These are phyloP conservation scores for Tuber microsphaerosporum DNA, from an alignment of 495 filamentous ascomycete species.

Conservation along the genomic window DNA sequence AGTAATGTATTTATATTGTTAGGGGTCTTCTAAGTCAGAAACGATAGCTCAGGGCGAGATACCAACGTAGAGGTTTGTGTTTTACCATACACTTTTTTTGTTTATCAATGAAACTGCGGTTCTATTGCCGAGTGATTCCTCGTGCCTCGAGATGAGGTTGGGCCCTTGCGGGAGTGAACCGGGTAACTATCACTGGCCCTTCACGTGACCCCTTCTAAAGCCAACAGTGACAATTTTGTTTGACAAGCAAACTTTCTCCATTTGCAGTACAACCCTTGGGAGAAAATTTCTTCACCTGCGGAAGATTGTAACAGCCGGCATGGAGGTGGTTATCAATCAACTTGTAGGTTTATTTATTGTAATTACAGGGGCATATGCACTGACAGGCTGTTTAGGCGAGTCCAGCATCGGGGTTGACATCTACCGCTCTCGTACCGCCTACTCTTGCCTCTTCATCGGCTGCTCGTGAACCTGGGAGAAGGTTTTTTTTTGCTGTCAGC, in stretches of 20 bases:
- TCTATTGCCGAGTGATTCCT: neutral
- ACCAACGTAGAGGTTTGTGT: neutral
- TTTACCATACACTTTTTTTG: conserved; percentile 7
- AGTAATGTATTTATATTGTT: neutral
- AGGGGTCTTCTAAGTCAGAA: neutral
- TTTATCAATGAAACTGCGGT: neutral
- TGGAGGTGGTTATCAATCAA: conserved; percentile 8
- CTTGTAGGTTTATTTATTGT: conserved; percentile 1
- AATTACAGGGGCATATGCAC: conserved; percentile 7
- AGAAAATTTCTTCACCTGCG: neutral
- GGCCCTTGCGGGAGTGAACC: neutral
- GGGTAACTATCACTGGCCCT: neutral
- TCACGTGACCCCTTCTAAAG: neutral
- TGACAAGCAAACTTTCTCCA: neutral
- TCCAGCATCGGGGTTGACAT: neutral
- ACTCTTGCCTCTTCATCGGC: neutral
- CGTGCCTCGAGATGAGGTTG: neutral
- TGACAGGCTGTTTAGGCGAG: conserved; percentile 2
- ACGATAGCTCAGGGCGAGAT: neutral
- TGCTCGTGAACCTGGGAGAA: conserved; percentile 6
- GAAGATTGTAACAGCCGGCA: conserved; percentile 14
- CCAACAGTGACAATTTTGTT: neutral
- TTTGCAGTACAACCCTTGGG: neutral
- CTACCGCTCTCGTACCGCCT: neutral
- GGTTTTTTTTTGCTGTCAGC: conserved; percentile 5